Evolutionary conservation across 2,329 filamentous ascomycete species (phyloP), one percentile per base, ranked within the genome.

Genomic region (Aspergillus carbonarius): DNA sequence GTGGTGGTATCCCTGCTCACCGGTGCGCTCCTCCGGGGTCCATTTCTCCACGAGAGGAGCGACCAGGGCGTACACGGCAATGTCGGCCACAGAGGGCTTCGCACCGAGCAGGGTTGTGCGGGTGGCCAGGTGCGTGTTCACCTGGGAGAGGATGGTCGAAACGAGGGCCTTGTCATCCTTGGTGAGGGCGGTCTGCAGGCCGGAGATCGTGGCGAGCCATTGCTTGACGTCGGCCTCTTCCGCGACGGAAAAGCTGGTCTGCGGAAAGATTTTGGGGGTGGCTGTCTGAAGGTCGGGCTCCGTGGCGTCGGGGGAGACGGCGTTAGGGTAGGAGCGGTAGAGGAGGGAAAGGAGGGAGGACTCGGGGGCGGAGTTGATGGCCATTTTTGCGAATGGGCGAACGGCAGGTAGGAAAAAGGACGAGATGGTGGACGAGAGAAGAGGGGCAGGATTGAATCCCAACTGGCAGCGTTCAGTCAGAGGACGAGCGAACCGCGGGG

Each of bases 181-280:
- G 46, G 55, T 60, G 37, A 74, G 61, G 32, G 83, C 73, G 34
- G 81, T 77, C 70, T 85, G 85, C 71, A 96, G 84, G 65, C 89
- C 87, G 61, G 88, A 84, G 42, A 91, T 86, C 47, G 90, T 90
- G 71, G 86, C 88, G 72, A 93, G 83, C 93, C 93, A 97, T 81
- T 95, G 89, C 77, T 89, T 87, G 75, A 96, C 89, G 79, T 96
- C 92, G 17, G 89, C 85, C 79, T 93, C 88, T 79, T 98, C 93
- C 65, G 86, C 84, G 68, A 88, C 82, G 63, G 86, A 86, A 81
- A 95, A 96, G 68, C 85, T 87, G 72, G 85, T 83, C 63, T 83
- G 78, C 64, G 85, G 81, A 79, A 92, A 86, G 70, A 93, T 90
- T 72, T 82, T 85, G 74, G 82, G 76, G 60, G 79, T 81, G 63